Evolutionary conservation across 2,329 filamentous ascomycete species (phyloP).

Genomic region (Mollisiaceae sp.): DNA sequence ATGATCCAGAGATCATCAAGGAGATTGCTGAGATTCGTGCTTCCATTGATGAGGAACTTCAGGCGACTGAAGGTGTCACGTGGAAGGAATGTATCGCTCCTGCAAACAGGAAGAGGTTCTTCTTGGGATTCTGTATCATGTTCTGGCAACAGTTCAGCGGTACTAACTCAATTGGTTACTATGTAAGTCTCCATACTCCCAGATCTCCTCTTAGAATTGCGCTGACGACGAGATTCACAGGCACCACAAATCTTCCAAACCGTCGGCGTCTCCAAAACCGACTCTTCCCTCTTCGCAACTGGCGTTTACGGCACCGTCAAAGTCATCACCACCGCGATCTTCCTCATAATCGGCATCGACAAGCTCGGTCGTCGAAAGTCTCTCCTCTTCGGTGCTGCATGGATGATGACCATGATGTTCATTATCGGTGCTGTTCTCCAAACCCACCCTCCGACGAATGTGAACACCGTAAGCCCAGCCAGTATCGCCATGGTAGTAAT

Average conservation of each 20-base stretch:
- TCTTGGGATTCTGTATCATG: constrained; percentile 55
- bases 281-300: constrained; percentile 69
- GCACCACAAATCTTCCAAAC: constrained; percentile 67
- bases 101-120: constrained; percentile 7
- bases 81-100: constrained; percentile 11
- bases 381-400: constrained; percentile 60
- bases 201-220: neutral
- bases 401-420: constrained; percentile 57
- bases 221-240: neutral
- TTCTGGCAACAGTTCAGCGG: constrained; percentile 70
- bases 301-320: constrained; percentile 76
- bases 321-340: constrained; percentile 63
- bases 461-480: neutral
- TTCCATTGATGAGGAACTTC: constrained; percentile 56
- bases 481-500: constrained; percentile 32
- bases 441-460: constrained; percentile 56
- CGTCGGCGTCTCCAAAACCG: constrained; percentile 63
- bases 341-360: constrained; percentile 68
- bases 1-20: constrained; percentile 28
- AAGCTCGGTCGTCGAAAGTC: constrained; percentile 64
- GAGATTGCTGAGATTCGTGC: constrained; percentile 49
- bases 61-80: constrained; percentile 55
- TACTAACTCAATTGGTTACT: constrained; percentile 58
- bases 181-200: constrained; percentile 47
- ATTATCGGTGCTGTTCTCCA: constrained; percentile 56